These are phyloP conservation scores for Curvularia eragrostidis DNA, from an alignment of 2,329 filamentous ascomycete species.

Conservation along the genomic window DNA sequence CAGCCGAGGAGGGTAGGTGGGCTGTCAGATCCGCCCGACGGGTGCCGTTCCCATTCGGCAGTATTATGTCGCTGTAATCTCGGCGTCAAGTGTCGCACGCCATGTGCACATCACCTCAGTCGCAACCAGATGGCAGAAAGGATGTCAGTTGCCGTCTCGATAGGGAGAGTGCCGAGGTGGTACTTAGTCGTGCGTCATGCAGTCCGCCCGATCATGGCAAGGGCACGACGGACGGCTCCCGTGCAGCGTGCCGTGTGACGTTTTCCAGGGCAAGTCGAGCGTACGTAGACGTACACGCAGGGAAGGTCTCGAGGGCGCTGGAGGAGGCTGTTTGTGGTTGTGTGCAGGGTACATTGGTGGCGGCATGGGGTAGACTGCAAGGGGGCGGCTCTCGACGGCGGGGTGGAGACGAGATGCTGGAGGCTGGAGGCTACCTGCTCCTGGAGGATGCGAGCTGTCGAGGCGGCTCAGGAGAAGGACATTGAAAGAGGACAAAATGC, in stretches of 20 bases:
- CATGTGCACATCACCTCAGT: conserved; percentile 4
- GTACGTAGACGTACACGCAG: not conserved
- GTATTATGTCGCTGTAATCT: conserved; percentile 5
- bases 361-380: not conserved
- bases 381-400: too few species aligned
- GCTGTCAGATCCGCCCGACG: conserved; percentile 26
- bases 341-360: not conserved
- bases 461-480: not conserved
- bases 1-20: conserved; percentile 2
- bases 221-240: not conserved
- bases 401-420: not conserved
- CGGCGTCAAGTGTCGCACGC: conserved; percentile 9
- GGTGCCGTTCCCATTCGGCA: conserved; percentile 26
- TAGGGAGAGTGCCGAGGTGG: conserved; percentile 10
- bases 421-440: conserved; percentile 1
- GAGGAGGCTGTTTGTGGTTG: too few species aligned
- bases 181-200: conserved; percentile 3
- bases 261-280: not conserved
- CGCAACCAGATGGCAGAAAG: conserved; percentile 7
- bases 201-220: conserved; percentile 2
- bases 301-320: too few species aligned
- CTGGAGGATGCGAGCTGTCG: not conserved
- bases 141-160: conserved; percentile 1
- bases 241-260: not conserved
- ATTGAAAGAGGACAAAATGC: conserved; percentile 2